Conservation (phyloP, 345 rosid genomes). For the Lepidium sativum region DNA sequence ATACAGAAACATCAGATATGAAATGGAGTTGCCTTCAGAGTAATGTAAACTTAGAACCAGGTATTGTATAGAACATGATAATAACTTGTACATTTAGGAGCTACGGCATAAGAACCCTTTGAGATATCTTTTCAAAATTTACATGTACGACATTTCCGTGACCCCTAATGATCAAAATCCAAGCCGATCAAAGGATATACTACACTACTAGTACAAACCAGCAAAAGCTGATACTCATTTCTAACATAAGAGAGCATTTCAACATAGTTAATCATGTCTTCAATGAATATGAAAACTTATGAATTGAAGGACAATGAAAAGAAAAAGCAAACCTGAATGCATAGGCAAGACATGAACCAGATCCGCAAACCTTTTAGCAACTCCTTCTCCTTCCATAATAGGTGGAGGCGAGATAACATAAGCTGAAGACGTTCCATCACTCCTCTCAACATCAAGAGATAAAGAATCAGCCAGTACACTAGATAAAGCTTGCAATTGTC, state of each 20-base stretch:
- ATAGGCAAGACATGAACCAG: constrained; percentile 71
- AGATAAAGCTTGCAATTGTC: constrained; percentile 81
- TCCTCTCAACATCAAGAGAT: constrained; percentile 43
- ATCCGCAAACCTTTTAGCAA: constrained; percentile 65
- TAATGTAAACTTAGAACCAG: not conserved
- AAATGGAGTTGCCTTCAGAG: not conserved
- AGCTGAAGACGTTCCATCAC: constrained; percentile 37
- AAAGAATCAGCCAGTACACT: constrained; percentile 53
- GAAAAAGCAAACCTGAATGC: constrained; percentile 68
- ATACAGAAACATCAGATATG: not conserved
- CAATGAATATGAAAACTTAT: not conserved
- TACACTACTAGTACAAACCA: not conserved
- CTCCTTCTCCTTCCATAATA: constrained; percentile 83
- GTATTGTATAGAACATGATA: not conserved
- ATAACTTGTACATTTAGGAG: not conserved
- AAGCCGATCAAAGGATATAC: not conserved
- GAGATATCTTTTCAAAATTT: not conserved
- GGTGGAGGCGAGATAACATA: constrained; percentile 65
- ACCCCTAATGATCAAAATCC: not conserved
- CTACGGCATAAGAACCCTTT: not conserved
- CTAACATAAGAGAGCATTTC: not conserved
- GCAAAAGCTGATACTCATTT: not conserved
- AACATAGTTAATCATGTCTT: not conserved
- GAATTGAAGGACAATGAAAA: not conserved
- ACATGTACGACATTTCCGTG: not conserved